Conservation (phyloP, 2,329 filamentous ascomycete species). For the Remersonia thermophila region DNA sequence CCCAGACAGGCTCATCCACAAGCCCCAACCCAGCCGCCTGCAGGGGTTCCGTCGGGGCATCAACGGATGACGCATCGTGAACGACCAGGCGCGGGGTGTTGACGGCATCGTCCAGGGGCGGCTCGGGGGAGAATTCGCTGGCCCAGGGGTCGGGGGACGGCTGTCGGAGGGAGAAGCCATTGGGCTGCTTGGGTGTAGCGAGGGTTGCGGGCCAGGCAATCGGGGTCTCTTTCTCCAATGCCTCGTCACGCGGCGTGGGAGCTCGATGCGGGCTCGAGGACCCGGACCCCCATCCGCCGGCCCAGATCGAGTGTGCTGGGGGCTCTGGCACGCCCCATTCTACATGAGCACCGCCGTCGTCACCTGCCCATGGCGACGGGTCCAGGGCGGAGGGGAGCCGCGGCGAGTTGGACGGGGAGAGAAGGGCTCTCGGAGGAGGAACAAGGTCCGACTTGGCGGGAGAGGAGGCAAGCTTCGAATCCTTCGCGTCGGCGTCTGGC, state of each 20-base stretch:
- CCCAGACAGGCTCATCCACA: constrained; percentile 1
- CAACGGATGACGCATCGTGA: constrained; percentile 8
- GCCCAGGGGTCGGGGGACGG: constrained; percentile 33
- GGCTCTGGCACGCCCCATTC: constrained; percentile 25
- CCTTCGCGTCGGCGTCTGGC: constrained; percentile 26
- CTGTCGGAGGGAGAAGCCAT: constrained; percentile 18
- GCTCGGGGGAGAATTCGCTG: constrained; percentile 21
- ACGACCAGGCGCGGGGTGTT: constrained; percentile 15
- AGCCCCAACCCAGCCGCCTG: not conserved
- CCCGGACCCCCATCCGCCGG: constrained; percentile 11
- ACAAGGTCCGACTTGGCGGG: constrained; percentile 25
- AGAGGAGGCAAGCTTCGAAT: constrained; percentile 19
- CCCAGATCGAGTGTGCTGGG: constrained; percentile 15
- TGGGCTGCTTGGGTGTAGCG: constrained; percentile 22
- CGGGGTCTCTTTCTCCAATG: constrained; percentile 24
- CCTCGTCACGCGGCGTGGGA: constrained; percentile 18
- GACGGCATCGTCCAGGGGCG: constrained; percentile 13
- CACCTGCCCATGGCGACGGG: constrained; percentile 31
- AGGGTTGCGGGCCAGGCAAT: constrained; percentile 29
- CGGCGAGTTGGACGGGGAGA: constrained; percentile 23
- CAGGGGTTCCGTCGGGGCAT: not conserved
- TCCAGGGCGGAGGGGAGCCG: constrained; percentile 17
- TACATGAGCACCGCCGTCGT: constrained; percentile 24
- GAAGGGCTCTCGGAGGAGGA: constrained; percentile 31
- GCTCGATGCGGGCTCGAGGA: constrained; percentile 12